Conservation (phyloP, 345 rosid genomes). For the Camelina hispida region DNA sequence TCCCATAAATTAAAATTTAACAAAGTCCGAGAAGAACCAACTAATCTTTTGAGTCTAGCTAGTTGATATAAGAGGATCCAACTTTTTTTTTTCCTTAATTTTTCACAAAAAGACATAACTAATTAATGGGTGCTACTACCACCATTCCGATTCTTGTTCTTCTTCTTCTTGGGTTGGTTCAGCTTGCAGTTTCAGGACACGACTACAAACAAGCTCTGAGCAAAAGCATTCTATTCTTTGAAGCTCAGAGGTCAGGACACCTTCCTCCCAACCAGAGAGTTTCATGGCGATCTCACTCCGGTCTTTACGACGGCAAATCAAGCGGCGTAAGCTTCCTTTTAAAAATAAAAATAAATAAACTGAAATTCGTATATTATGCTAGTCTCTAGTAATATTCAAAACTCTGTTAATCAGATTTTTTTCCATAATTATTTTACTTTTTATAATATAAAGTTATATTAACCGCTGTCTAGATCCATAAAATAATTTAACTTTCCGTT, state of each 20-base stretch:
- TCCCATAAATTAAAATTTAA: slow-evolving; percentile 30
- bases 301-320: slow-evolving; percentile 84
- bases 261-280: slow-evolving; percentile 88
- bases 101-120: background rate
- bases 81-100: background rate
- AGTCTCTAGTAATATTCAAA: background rate
- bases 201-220: slow-evolving; percentile 85
- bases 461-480: background rate
- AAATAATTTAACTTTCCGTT: slow-evolving; percentile 19
- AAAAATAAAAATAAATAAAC: background rate
- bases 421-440: background rate
- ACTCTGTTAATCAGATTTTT: background rate
- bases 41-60: slow-evolving; percentile 16
- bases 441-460: background rate
- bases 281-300: slow-evolving; percentile 88
- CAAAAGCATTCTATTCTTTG: slow-evolving; percentile 93
- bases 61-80: slow-evolving; percentile 1
- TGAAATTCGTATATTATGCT: background rate
- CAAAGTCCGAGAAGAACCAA: slow-evolving; percentile 37
- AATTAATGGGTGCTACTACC: slow-evolving; percentile 30
- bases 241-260: slow-evolving; percentile 95
- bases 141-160: slow-evolving; percentile 42
- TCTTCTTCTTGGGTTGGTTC: slow-evolving; percentile 58
- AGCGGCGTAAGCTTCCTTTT: slow-evolving; percentile 69
- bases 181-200: slow-evolving; percentile 69